Conservation (phyloP, 2,329 filamentous ascomycete genomes). For the Exophiala calicioides region DNA sequence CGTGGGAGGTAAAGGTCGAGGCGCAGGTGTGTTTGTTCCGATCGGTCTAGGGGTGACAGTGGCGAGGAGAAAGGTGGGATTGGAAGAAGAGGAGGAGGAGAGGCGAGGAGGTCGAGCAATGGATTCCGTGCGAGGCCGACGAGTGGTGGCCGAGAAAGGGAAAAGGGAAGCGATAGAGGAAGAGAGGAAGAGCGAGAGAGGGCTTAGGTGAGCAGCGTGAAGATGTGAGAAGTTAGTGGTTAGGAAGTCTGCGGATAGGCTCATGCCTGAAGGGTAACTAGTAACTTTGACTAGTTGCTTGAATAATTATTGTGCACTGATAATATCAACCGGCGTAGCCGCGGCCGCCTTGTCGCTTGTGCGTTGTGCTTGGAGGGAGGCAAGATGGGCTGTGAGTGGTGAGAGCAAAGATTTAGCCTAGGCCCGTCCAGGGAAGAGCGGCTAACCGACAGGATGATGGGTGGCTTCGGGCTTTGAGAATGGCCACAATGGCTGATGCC, state of each 20-base stretch:
- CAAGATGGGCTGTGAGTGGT: no score
- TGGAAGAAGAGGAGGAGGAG: constrained; percentile 9
- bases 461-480: no score
- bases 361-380: no score
- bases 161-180: constrained; percentile 13
- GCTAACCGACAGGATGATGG: no score
- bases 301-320: not conserved
- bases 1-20: no score
- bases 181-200: constrained; percentile 13
- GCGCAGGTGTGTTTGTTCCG: no score
- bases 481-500: no score
- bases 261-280: not conserved
- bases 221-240: constrained; percentile 15
- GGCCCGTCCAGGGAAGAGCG: no score
- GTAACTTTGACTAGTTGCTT: not conserved
- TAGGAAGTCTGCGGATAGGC: constrained; percentile 25
- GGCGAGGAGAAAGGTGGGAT: constrained; percentile 1
- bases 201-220: constrained; percentile 25
- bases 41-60: constrained; percentile 8
- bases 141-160: constrained; percentile 13
- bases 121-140: constrained; percentile 21
- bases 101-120: constrained; percentile 13
- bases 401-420: no score
- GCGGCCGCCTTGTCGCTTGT: no score
- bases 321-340: no score